Evolutionary conservation across 2,329 filamentous ascomycete genomes (phyloP).

Genomic region (Pseudogymnoascus sp.): DNA sequence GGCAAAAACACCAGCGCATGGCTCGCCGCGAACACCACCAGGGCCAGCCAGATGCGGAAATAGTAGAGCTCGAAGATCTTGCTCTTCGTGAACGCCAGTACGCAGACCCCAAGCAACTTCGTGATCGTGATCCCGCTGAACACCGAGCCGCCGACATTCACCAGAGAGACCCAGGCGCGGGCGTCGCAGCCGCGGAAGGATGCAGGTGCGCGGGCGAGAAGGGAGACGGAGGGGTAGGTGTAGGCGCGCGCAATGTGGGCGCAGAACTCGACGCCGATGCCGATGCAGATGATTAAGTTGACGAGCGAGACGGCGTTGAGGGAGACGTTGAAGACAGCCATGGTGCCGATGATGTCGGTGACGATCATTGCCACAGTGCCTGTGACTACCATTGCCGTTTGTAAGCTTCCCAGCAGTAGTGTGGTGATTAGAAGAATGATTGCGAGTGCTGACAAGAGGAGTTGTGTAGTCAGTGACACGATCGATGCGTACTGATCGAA

Average conservation of each 20-base stretch:
- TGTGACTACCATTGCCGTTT: slow-evolving; percentile 75
- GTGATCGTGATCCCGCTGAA: slow-evolving; percentile 96
- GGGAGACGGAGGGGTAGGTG: slow-evolving; percentile 76
- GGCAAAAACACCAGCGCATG: slow-evolving; percentile 90
- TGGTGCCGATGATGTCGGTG: slow-evolving; percentile 87
- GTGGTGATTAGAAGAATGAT: slow-evolving; percentile 79
- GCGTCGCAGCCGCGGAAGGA: slow-evolving; percentile 76
- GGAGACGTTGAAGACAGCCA: slow-evolving; percentile 81
- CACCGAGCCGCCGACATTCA: slow-evolving; percentile 89
- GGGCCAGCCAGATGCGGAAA: slow-evolving; percentile 89
- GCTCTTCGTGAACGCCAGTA: slow-evolving; percentile 86
- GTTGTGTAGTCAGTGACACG: slow-evolving; percentile 64
- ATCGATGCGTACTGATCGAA: slow-evolving; percentile 95
- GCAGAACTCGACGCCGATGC: slow-evolving; percentile 95
- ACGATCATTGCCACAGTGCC: slow-evolving; percentile 88
- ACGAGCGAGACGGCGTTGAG: slow-evolving; percentile 93
- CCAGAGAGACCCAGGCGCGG: slow-evolving; percentile 82
- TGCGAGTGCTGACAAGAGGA: slow-evolving; percentile 73
- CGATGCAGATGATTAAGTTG: slow-evolving; percentile 93
- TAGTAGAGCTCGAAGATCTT: slow-evolving; percentile 99
- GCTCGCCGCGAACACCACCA: slow-evolving; percentile 79
- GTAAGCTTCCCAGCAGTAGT: slow-evolving; percentile 71
- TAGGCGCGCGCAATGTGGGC: slow-evolving; percentile 94
- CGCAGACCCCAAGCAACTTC: slow-evolving; percentile 83
- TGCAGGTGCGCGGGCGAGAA: slow-evolving; percentile 72